Evolutionary conservation across 208 protist genomes (phyloP).

Genomic region (Angomonas desouzai): DNA sequence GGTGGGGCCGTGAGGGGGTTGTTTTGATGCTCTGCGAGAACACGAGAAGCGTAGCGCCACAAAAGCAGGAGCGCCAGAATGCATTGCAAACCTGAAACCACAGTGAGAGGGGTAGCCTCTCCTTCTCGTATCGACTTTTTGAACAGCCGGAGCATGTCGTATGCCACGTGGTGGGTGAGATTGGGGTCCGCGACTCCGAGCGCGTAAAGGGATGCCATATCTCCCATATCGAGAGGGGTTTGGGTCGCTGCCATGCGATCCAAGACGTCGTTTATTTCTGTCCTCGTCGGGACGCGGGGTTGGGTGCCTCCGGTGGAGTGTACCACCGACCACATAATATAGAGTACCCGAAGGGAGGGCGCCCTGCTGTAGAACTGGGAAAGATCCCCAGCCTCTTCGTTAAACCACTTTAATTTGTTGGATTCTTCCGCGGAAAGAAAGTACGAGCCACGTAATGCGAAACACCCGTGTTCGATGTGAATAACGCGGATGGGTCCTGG

Average conservation of each 20-base stretch:
- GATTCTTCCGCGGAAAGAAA: constrained; percentile 69
- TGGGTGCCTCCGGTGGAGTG: constrained; percentile 13
- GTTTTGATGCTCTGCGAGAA: background rate
- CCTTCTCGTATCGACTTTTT: background rate
- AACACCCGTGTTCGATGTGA: background rate
- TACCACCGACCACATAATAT: constrained; percentile 38
- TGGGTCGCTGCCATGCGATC: constrained; percentile 28
- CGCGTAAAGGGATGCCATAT: constrained; percentile 12
- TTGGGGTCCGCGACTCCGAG: constrained; percentile 2
- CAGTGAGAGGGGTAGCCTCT: background rate
- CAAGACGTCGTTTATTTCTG: constrained; percentile 30
- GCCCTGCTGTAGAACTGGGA: constrained; percentile 49
- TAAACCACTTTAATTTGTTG: constrained; percentile 70
- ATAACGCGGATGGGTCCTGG: constrained; percentile 12
- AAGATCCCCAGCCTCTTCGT: constrained; percentile 48
- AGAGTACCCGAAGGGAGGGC: constrained; percentile 70
- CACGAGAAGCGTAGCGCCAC: constrained; percentile 3
- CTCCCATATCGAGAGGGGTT: background rate
- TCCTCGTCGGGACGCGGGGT: constrained; percentile 20
- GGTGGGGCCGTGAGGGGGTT: background rate
- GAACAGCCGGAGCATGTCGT: background rate
- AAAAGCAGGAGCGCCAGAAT: constrained; percentile 12
- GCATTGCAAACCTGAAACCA: constrained; percentile 4
- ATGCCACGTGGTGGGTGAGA: background rate
- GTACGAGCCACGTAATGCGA: constrained; percentile 32